Percentiles rank a stretch among this genome's conserved stretches.
phyloP scores from a whole-genome alignment of 129 eudicot genomes.

The Apium graveolens region DNA sequence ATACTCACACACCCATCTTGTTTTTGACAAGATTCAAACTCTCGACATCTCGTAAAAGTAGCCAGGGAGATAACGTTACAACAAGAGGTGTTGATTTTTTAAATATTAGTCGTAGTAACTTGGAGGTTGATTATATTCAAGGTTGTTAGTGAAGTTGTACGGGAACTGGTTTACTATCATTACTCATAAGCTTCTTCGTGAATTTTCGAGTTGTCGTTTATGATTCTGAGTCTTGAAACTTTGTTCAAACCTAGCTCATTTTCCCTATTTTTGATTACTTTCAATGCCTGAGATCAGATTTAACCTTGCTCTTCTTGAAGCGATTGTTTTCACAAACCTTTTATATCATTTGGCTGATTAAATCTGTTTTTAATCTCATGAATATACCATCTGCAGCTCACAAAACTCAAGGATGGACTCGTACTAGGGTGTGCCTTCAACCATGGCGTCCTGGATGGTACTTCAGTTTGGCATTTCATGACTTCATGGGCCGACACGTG shows the following conservation, averaged over 20 bases:
- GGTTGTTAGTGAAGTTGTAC: no score
- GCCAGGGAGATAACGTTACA: no score
- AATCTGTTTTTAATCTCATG: neutral
- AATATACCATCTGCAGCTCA: conserved; percentile 32
- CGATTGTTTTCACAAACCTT: neutral
- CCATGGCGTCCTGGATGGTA: conserved; percentile 82
- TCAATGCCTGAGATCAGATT: neutral
- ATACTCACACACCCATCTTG: no score
- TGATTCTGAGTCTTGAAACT: neutral
- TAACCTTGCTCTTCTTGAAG: neutral
- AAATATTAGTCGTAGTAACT: no score
- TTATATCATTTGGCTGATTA: neutral
- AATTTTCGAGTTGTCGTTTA: no score
- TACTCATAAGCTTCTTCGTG: neutral
- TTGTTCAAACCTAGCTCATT: neutral
- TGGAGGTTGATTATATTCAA: no score
- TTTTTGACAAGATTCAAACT: no score
- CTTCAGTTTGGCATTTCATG: conserved; percentile 98
- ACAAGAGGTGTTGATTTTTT: no score
- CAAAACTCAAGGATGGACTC: conserved; percentile 80
- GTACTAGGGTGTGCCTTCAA: conserved; percentile 86
- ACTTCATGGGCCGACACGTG: conserved; percentile 83
- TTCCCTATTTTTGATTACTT: no score
- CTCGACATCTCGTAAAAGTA: no score
- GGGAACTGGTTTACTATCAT: no score